These are phyloP conservation scores for Basipetospora chlamydospora DNA, from an alignment of 2,329 filamentous ascomycete genomes.

Conservation along the genomic window DNA sequence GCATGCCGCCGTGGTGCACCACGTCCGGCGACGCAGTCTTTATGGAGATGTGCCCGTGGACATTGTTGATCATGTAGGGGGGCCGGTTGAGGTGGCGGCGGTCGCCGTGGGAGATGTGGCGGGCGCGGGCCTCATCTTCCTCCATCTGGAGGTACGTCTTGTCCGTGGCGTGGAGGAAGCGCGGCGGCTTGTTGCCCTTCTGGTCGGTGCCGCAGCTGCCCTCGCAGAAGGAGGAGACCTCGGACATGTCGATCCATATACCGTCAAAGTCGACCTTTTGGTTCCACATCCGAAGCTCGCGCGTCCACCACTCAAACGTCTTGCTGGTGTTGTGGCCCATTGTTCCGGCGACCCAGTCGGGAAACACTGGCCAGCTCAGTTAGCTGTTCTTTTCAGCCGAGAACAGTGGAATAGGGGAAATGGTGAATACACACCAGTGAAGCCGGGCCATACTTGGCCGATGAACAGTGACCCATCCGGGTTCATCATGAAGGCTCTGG, in stretches of 20 bases:
- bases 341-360: conserved; percentile 52
- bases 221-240: conserved; percentile 49
- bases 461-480: conserved; percentile 40
- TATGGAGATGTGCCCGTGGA: conserved; percentile 42
- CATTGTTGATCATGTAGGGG: conserved; percentile 63
- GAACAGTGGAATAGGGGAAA: not conserved
- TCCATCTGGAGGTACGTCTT: conserved; percentile 19
- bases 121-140: conserved; percentile 24
- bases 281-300: conserved; percentile 45
- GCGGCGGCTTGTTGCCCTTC: conserved; percentile 24
- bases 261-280: conserved; percentile 33
- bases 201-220: conserved; percentile 57
- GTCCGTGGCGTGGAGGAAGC: conserved; percentile 8
- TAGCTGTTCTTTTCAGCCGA: not conserved
- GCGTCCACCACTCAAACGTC: conserved; percentile 54
- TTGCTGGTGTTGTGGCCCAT: conserved; percentile 47
- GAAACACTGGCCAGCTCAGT: conserved; percentile 34
- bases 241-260: conserved; percentile 45
- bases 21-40: conserved; percentile 45
- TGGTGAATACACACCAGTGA: conserved; percentile 24
- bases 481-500: conserved; percentile 39
- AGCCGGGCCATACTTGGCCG: conserved; percentile 62
- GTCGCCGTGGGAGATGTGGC: conserved; percentile 48
- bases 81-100: conserved; percentile 56
- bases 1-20: conserved; percentile 55